Conservation (phyloP, 768 basidiomycete genomes). For the Macrolepiota dolichaula region DNA sequence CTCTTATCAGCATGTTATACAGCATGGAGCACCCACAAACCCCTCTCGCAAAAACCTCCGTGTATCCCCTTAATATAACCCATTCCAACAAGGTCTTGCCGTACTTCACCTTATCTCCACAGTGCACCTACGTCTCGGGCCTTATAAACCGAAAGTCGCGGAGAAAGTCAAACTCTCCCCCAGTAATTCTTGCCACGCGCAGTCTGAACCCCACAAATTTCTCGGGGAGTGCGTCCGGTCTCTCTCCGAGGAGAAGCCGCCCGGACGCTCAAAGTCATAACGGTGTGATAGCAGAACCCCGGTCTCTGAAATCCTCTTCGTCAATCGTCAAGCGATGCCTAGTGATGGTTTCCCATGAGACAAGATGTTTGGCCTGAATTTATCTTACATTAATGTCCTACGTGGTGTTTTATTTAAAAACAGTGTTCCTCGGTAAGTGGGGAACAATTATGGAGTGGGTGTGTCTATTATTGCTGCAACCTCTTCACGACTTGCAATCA, state of each 20-base stretch:
- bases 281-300: neutral
- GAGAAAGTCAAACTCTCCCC: neutral
- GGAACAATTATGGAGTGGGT: too few species aligned
- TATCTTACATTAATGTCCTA: neutral
- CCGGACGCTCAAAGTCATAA: neutral
- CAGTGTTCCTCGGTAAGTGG: too few species aligned
- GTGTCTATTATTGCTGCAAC: too few species aligned
- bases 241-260: neutral
- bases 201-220: too few species aligned
- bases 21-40: neutral
- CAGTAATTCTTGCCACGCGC: neutral
- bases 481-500: too few species aligned
- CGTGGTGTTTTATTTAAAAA: too few species aligned
- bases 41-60: neutral
- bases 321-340: neutral
- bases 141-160: neutral
- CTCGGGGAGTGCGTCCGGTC: neutral
- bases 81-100: neutral
- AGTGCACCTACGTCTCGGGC: neutral
- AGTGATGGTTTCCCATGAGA: neutral
- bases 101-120: neutral
- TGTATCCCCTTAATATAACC: neutral
- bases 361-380: neutral
- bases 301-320: neutral
- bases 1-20: neutral